A percentile compares a stretch with the other conserved stretches of the same genome.
These are phyloP conservation scores for Volutella citrinella DNA, from an alignment of 2,329 filamentous ascomycete genomes.

Conservation along the genomic window DNA sequence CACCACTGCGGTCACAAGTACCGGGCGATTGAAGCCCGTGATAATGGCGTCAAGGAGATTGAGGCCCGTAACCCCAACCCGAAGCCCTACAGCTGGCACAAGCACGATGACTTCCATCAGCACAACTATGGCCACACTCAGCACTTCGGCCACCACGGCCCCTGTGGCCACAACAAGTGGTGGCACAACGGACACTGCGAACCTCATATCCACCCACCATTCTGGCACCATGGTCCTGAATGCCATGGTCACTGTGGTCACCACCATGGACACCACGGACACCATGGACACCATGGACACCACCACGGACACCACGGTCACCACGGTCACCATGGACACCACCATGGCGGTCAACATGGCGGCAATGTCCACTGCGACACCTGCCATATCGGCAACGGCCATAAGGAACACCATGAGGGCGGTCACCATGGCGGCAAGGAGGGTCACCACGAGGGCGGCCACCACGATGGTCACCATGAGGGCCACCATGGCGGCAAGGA, in stretches of 20 bases:
- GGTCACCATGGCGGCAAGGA: constrained; percentile 5
- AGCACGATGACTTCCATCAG: constrained; percentile 6
- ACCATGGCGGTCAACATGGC: constrained; percentile 5
- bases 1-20: constrained; percentile 11
- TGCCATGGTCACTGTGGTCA: neutral
- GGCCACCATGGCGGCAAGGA: constrained; percentile 3
- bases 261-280: neutral
- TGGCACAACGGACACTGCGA: too few relatives aligned
- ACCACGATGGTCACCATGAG: constrained; percentile 7
- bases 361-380: constrained; percentile 9
- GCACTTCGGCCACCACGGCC: neutral
- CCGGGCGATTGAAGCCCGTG: neutral
- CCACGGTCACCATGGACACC: constrained; percentile 6
- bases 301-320: constrained; percentile 1
- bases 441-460: constrained; percentile 2
- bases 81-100: constrained; percentile 4
- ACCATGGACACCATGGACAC: neutral
- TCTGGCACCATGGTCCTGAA: neutral
- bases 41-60: too few relatives aligned
- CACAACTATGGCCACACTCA: neutral
- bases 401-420: constrained; percentile 7
- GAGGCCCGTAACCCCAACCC: constrained; percentile 3
- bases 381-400: constrained; percentile 8
- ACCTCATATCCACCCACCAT: too few relatives aligned
- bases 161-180: too few relatives aligned